Evolutionary conservation across 108 stramenopile species (phyloP), one percentile per base, ranked within the genome.

Genomic region (Skeletonema potamos): DNA sequence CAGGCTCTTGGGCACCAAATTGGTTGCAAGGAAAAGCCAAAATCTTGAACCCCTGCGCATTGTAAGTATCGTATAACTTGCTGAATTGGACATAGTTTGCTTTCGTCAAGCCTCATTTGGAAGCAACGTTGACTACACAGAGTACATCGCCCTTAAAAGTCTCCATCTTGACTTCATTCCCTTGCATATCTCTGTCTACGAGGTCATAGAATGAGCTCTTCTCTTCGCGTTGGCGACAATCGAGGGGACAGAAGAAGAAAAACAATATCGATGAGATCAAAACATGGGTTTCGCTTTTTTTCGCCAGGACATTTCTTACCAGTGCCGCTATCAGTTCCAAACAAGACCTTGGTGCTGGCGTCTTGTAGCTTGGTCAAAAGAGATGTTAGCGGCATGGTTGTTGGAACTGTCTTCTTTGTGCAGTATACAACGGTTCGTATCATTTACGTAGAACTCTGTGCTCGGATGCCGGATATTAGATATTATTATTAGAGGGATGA

Each of bases 1-100:
- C 83, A 18, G 89, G 89, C 63, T 93, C 92, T 73, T 93, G 92
- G 13, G 46, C 80, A 29, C 87, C 86, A 59, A 93, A 93, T 44
- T 93, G 89, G 64, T 90, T 88, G 73, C 87, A 93, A 4, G 92
- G 92, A 71, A 93, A 93, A 17, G 92, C 92, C 3, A 90, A 77
- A 66, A 93, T 74, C 43, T 89, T 82, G 58, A 93, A 70, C 0
- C 86, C 87, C 70, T 69, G 72, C 4, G 29, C 46, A 39, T 70
- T 74, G 64, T 76, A 88, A 24, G 85, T 82, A 66, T 93, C 89
- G 67, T 64, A 76, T 4, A 83, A 29, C 60, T 76, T 79, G 12
- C 62, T 44, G 34, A 83, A 75, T 62, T 83, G 73, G 77, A 65
- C 74, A 73, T 83, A 83, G 69, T 83, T 77, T 48, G 62, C 54